A percentile compares a stretch with the other conserved stretches of the same genome.
Evolutionary conservation across 2,329 filamentous ascomycete genomes (phyloP).

Genomic region (Phaeophleospora eucalypticola): DNA sequence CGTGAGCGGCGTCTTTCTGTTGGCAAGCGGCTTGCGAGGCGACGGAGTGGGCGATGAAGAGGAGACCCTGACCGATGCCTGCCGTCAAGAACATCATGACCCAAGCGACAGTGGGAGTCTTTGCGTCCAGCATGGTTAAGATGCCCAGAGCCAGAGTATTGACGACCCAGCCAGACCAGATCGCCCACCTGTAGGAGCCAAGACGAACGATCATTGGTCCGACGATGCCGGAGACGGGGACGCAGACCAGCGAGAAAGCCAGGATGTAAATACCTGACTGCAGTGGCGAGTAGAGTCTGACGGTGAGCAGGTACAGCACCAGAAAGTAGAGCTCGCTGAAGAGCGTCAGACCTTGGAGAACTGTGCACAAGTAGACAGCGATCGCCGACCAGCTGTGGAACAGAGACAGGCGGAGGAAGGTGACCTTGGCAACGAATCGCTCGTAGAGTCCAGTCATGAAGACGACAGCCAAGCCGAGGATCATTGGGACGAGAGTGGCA

Average conservation of each 20-base stretch:
- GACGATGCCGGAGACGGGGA: slow-evolving; percentile 23
- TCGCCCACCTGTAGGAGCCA: slow-evolving; percentile 26
- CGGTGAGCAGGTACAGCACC: slow-evolving; percentile 41
- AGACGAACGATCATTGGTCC: slow-evolving; percentile 31
- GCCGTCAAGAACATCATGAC: slow-evolving; percentile 42
- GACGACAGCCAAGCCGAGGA: slow-evolving; percentile 32
- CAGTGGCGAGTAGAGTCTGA: slow-evolving; percentile 38
- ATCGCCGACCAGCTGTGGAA: slow-evolving; percentile 30
- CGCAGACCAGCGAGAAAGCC: slow-evolving; percentile 31
- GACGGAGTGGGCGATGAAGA: slow-evolving; percentile 41
- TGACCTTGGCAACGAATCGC: slow-evolving; percentile 19
- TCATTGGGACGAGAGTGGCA: slow-evolving; percentile 34
- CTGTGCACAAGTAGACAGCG: slow-evolving; percentile 29
- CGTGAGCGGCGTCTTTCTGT: slow-evolving; percentile 34
- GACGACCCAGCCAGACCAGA: slow-evolving; percentile 30
- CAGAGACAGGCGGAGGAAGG: slow-evolving; percentile 31
- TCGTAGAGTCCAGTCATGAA: slow-evolving; percentile 23
- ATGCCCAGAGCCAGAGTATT: slow-evolving; percentile 43
- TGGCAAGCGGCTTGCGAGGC: slow-evolving; percentile 39
- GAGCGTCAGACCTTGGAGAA: slow-evolving; percentile 31
- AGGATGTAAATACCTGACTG: slow-evolving; percentile 39
- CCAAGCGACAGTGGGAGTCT: slow-evolving; percentile 39
- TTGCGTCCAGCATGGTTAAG: slow-evolving; percentile 37
- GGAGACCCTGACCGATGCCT: slow-evolving; percentile 41
- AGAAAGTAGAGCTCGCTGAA: slow-evolving; percentile 39